Conservation (phyloP, 2,329 filamentous ascomycete genomes). For the Fusarium cicatricum region DNA sequence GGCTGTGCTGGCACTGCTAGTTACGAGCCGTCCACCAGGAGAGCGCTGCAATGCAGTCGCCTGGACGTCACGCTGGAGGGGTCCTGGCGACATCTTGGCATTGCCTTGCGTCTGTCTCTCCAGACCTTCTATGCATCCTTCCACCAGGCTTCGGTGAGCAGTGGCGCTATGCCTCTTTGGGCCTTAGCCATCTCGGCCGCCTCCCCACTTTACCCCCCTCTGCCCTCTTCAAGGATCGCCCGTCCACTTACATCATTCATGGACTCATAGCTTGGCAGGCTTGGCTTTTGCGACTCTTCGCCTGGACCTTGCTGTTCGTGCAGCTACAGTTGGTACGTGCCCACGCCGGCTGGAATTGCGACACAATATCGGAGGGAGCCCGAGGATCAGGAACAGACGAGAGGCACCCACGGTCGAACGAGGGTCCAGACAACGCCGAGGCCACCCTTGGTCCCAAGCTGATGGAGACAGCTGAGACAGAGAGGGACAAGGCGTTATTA, state of each 20-base stretch:
- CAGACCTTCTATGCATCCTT: conserved; percentile 42
- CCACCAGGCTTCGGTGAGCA: conserved; percentile 34
- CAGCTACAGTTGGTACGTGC: conserved; percentile 17
- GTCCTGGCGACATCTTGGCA: conserved; percentile 19
- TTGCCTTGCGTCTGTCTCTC: conserved; percentile 8
- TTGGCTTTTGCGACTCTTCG: conserved; percentile 16
- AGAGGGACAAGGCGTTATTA: not conserved
- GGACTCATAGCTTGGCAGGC: conserved; percentile 33
- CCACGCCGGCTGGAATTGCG: conserved; percentile 17
- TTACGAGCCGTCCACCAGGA: too few relatives aligned
- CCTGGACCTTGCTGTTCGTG: conserved; percentile 20
- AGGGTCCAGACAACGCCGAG: conserved; percentile 17
- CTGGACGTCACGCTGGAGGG: conserved; percentile 23
- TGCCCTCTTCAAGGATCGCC: conserved; percentile 26
- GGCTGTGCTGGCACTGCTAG: too few relatives aligned
- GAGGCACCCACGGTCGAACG: conserved; percentile 8
- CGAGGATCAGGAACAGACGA: conserved; percentile 15
- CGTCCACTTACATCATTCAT: conserved; percentile 43
- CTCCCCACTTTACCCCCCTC: conserved; percentile 33
- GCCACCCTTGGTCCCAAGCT: conserved; percentile 1
- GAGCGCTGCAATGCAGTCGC: conserved; percentile 14
- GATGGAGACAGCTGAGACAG: not conserved
- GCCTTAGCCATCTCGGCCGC: conserved; percentile 12
- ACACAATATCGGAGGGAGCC: conserved; percentile 19
- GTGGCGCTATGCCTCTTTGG: conserved; percentile 21